Conservation (phyloP, 2,329 filamentous ascomycete species). For the Sporothrix phasma region DNA sequence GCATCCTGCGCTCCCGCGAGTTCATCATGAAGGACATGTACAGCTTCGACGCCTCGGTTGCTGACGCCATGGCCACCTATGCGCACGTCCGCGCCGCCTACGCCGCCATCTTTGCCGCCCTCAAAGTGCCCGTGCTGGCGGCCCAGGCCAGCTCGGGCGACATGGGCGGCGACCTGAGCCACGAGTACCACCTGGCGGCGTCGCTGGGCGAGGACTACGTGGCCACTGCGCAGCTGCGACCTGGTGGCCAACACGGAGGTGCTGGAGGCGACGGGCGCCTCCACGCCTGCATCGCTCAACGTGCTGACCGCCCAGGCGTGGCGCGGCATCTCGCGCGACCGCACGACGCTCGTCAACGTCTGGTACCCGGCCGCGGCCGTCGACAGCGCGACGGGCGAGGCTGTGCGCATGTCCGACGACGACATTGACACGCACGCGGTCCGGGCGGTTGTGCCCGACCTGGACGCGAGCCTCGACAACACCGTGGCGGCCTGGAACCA, state of each 20-base stretch:
- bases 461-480: constrained; percentile 61
- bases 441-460: constrained; percentile 53
- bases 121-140: constrained; percentile 74
- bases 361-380: constrained; percentile 44
- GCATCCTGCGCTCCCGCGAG: constrained; percentile 76
- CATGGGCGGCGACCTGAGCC: constrained; percentile 86
- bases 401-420: constrained; percentile 21
- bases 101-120: constrained; percentile 63
- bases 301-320: constrained; percentile 33
- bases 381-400: constrained; percentile 12
- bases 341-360: constrained; percentile 56
- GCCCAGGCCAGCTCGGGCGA: constrained; percentile 90
- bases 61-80: constrained; percentile 73
- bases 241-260: constrained; percentile 84
- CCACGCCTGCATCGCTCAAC: not conserved
- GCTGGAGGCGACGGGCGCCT: constrained; percentile 30
- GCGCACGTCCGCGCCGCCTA: constrained; percentile 64
- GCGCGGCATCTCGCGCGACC: constrained; percentile 58
- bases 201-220: constrained; percentile 76
- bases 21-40: constrained; percentile 99
- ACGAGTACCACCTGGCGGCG: constrained; percentile 85
- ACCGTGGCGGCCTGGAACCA: constrained; percentile 41
- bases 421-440: constrained; percentile 48
- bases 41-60: constrained; percentile 67
- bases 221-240: constrained; percentile 63